Evolutionary conservation across 345 rosid species (phyloP).

Genomic region (Eucalyptus urophylla): DNA sequence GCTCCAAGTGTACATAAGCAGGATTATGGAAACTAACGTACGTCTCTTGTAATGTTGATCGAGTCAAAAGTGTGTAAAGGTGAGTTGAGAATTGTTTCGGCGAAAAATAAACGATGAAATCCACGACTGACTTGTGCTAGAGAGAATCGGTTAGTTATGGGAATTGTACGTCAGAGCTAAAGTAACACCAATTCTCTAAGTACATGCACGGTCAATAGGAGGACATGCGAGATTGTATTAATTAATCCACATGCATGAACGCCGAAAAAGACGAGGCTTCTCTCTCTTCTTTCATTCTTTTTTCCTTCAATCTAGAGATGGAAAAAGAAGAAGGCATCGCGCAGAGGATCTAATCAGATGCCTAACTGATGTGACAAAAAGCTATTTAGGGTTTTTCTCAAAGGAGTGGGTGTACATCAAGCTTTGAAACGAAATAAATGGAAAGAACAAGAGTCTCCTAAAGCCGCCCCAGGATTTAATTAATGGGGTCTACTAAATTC

Average conservation of each 20-base stretch:
- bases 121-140: background rate
- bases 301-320: background rate
- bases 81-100: background rate
- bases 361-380: background rate
- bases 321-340: background rate
- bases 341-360: background rate
- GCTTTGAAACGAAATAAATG: background rate
- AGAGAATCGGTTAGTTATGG: background rate
- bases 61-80: background rate
- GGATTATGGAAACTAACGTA: background rate
- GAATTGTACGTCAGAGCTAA: background rate
- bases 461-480: background rate
- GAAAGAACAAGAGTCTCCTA: background rate
- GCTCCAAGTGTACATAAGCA: background rate
- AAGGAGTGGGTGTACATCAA: background rate
- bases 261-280: background rate
- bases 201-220: background rate
- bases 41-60: background rate
- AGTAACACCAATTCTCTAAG: background rate
- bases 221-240: background rate
- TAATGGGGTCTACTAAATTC: background rate
- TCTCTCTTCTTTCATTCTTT: background rate
- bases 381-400: background rate
- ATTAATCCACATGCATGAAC: background rate
- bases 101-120: background rate